A percentile compares a stretch with the other conserved stretches of the same genome.
Conservation (phyloP, 805 yeast species). For the Candida lessepsii region DNA sequence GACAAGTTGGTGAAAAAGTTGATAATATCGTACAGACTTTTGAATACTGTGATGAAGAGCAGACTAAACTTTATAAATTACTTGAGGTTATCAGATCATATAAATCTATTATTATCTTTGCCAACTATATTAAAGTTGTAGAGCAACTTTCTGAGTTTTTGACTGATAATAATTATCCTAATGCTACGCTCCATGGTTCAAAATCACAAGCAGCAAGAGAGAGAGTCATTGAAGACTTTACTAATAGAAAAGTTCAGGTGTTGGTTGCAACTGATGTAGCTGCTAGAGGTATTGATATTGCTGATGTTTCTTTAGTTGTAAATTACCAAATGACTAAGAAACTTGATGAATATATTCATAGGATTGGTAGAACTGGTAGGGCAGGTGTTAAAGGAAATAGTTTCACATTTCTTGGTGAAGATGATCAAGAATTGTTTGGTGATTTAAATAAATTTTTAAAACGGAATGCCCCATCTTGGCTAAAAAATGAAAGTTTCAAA, state of each 20-base stretch:
- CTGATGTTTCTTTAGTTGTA: constrained; percentile 77
- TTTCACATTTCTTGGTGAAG: constrained; percentile 63
- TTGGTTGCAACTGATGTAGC: constrained; percentile 94
- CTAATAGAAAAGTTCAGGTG: constrained; percentile 54
- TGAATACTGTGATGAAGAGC: constrained; percentile 31
- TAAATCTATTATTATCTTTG: constrained; percentile 72
- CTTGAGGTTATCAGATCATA: constrained; percentile 40
- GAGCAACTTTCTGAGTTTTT: constrained; percentile 62
- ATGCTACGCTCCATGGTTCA: constrained; percentile 74
- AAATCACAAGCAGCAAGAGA: constrained; percentile 86
- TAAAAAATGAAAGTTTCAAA: constrained; percentile 1
- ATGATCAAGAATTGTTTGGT: constrained; percentile 51
- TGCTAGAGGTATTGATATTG: constrained; percentile 93
- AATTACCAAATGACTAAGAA: constrained; percentile 80
- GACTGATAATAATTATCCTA: constrained; percentile 39
- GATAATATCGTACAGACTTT: constrained; percentile 72
- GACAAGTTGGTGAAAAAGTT: constrained; percentile 62
- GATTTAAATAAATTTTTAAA: constrained; percentile 51
- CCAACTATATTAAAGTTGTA: constrained; percentile 71
- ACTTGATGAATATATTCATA: constrained; percentile 83
- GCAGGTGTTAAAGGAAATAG: constrained; percentile 84
- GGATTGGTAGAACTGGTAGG: constrained; percentile 96
- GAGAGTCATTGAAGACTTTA: constrained; percentile 60
- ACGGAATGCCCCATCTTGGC: constrained; percentile 21
- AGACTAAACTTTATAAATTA: constrained; percentile 44